phyloP scores from a whole-genome alignment of 768 basidiomycete species.

The Fibroporia radiculosa region DNA sequence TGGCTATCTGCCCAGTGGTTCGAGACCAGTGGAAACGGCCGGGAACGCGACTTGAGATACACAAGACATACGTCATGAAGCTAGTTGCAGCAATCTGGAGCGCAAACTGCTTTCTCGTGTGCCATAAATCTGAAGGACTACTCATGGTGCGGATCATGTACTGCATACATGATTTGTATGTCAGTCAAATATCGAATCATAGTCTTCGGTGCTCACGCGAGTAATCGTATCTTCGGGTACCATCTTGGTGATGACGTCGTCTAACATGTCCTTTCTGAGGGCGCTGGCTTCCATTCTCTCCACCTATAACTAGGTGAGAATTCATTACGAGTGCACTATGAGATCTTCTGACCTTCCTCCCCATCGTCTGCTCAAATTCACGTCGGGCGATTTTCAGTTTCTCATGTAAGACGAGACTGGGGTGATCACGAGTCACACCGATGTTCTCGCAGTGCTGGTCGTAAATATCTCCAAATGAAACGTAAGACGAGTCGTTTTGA shows the following conservation, averaged over 20 bases:
- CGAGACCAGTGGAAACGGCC: slow-evolving; percentile 83
- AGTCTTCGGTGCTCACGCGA: slow-evolving; percentile 43
- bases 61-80: slow-evolving; percentile 89
- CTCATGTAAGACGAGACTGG: slow-evolving; percentile 78
- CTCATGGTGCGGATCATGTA: slow-evolving; percentile 88
- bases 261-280: slow-evolving; percentile 77
- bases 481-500: slow-evolving; percentile 87
- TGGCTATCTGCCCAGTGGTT: slow-evolving; percentile 83
- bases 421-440: slow-evolving; percentile 80
- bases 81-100: slow-evolving; percentile 79
- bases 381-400: slow-evolving; percentile 66
- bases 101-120: slow-evolving; percentile 96
- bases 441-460: slow-evolving; percentile 77
- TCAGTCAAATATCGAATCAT: not conserved
- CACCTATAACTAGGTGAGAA: slow-evolving; percentile 26
- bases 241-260: slow-evolving; percentile 82
- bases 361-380: slow-evolving; percentile 41
- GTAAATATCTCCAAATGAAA: slow-evolving; percentile 88
- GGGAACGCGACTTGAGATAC: slow-evolving; percentile 76
- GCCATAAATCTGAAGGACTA: slow-evolving; percentile 81
- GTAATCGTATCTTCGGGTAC: slow-evolving; percentile 83
- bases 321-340: not conserved
- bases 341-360: slow-evolving; percentile 5
- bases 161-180: slow-evolving; percentile 31
- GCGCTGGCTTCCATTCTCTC: slow-evolving; percentile 59